Conservation (phyloP, 129 eudicot genomes). For the Heracleum sosnowskyi region DNA sequence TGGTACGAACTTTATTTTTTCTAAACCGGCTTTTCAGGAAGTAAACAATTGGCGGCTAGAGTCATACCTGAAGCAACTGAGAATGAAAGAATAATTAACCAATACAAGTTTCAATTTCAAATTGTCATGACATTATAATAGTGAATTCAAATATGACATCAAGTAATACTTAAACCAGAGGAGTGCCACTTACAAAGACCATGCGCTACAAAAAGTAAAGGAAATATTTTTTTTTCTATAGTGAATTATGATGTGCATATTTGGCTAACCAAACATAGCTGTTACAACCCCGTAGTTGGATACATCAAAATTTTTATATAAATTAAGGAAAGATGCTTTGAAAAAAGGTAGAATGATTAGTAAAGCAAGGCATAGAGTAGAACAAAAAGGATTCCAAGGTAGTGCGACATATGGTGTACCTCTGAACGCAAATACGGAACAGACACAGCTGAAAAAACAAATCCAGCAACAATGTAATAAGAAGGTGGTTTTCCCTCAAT, state of each 20-base stretch:
- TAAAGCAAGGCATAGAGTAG: background rate
- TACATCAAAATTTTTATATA: background rate
- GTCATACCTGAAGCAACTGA: background rate
- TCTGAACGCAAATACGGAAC: slow-evolving; percentile 60
- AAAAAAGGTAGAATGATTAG: background rate
- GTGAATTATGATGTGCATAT: background rate
- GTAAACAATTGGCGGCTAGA: background rate
- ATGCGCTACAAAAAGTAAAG: background rate
- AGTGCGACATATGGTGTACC: slow-evolving; percentile 16
- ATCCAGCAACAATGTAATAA: slow-evolving; percentile 52
- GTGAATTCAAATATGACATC: background rate
- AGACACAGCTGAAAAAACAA: slow-evolving; percentile 50
- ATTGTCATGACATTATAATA: background rate
- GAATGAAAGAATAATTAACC: background rate
- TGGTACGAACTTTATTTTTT: background rate
- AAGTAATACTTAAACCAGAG: background rate
- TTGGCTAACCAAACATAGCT: background rate
- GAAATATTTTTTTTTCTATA: background rate
- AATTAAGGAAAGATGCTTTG: background rate
- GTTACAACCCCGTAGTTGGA: background rate
- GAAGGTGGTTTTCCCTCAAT: slow-evolving; percentile 48
- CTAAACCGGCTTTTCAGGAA: background rate
- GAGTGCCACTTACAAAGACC: background rate
- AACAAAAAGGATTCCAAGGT: background rate
- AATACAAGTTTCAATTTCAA: background rate